Evolutionary conservation across 2,329 filamentous ascomycete species (phyloP).

Genomic region (Emergomyces pasteurianus): DNA sequence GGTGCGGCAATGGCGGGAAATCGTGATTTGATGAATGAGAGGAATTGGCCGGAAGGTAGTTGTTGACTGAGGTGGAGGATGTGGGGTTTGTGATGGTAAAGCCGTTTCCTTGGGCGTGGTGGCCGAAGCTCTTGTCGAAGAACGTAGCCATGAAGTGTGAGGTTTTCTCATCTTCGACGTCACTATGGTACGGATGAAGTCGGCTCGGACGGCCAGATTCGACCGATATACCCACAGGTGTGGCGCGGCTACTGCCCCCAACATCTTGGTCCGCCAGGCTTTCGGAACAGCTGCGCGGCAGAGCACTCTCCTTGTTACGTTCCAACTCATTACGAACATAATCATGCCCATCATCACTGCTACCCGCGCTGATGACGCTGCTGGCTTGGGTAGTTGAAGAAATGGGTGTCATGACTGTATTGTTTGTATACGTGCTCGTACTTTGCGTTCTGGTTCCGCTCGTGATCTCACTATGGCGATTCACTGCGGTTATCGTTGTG

Average conservation of each 20-base stretch:
- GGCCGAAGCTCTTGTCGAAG: slow-evolving; percentile 10
- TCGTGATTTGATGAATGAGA: slow-evolving; percentile 2
- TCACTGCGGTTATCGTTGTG: slow-evolving; percentile 22
- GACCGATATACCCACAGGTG: background rate
- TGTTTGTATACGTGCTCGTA: slow-evolving; percentile 31
- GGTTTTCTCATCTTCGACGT: background rate
- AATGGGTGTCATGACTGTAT: slow-evolving; percentile 27
- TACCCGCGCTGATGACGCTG: slow-evolving; percentile 30
- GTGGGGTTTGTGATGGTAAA: slow-evolving; percentile 4
- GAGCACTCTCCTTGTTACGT: background rate
- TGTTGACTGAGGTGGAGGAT: slow-evolving; percentile 3
- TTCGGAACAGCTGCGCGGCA: background rate
- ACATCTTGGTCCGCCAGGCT: background rate
- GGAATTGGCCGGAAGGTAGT: slow-evolving; percentile 2
- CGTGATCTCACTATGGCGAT: slow-evolving; percentile 26
- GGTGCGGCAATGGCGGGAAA: background rate
- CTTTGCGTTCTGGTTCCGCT: slow-evolving; percentile 25
- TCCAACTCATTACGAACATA: slow-evolving; percentile 12
- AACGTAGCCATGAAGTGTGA: slow-evolving; percentile 7
- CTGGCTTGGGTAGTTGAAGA: slow-evolving; percentile 35
- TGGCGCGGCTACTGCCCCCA: background rate
- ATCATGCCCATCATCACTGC: slow-evolving; percentile 28
- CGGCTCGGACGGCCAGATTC: background rate
- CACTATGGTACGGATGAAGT: background rate
- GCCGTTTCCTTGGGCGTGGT: slow-evolving; percentile 4